These are phyloP conservation scores for Geosmithia flava DNA, from an alignment of 2,329 filamentous ascomycete species.

Conservation along the genomic window DNA sequence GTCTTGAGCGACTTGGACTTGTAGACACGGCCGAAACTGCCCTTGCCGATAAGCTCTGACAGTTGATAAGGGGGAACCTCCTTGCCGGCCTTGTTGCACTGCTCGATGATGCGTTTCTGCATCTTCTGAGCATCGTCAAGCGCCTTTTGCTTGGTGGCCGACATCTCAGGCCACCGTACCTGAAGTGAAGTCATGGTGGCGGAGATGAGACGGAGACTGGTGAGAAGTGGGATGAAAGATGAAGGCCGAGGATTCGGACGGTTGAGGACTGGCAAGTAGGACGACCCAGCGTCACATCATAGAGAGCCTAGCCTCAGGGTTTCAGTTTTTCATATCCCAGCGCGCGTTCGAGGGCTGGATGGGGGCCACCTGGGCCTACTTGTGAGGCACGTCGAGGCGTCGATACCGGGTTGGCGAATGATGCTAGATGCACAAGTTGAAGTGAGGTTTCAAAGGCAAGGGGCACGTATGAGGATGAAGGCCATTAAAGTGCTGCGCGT, in stretches of 20 bases:
- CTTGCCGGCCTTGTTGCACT: slow-evolving; percentile 45
- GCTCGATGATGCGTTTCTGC: slow-evolving; percentile 50
- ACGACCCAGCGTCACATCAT: not conserved
- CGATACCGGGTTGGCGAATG: not conserved
- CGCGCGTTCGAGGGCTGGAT: not conserved
- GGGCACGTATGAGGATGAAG: not conserved
- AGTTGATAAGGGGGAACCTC: slow-evolving; percentile 55
- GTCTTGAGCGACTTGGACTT: slow-evolving; percentile 40
- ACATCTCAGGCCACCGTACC: slow-evolving; percentile 26
- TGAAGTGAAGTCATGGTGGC: slow-evolving; percentile 27
- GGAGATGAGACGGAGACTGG: not conserved
- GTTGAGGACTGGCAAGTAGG: not conserved
- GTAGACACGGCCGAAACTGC: slow-evolving; percentile 63
- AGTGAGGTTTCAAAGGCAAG: not conserved
- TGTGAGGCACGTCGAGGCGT: not conserved
- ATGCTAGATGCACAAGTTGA: not conserved
- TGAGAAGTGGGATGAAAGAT: not conserved
- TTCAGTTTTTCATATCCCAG: not conserved
- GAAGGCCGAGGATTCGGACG: not conserved
- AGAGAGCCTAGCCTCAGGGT: not conserved
- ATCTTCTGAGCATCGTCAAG: slow-evolving; percentile 60
- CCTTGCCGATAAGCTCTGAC: slow-evolving; percentile 62
- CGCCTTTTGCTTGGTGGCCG: slow-evolving; percentile 43
- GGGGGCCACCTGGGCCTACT: not conserved
- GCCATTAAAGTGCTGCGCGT: not conserved